These are phyloP conservation scores for Debaryomyces singareniensis DNA, from an alignment of 1,139 yeast genomes.

Conservation along the genomic window DNA sequence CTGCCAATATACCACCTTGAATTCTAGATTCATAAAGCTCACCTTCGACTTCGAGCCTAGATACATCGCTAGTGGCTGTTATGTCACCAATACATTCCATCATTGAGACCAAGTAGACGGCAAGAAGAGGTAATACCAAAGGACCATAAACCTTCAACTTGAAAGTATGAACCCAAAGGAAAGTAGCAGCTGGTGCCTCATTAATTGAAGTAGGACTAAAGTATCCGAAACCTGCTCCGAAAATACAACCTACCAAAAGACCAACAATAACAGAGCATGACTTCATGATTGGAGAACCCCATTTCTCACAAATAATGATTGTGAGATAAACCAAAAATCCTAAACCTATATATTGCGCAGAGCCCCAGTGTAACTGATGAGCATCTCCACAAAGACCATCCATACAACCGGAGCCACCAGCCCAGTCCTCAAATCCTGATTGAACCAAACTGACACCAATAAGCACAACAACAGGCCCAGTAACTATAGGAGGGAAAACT, in stretches of 20 bases:
- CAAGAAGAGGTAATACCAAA: conserved; percentile 72
- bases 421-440: conserved; percentile 77
- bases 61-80: conserved; percentile 88
- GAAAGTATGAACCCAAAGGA: conserved; percentile 84
- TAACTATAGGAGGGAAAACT: conserved; percentile 81
- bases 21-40: conserved; percentile 72
- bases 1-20: conserved; percentile 89
- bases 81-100: conserved; percentile 94
- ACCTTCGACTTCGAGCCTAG: conserved; percentile 79
- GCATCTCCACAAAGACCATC: conserved; percentile 25
- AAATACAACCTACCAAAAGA: conserved; percentile 78
- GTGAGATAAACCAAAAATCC: conserved; percentile 76
- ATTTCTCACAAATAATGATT: conserved; percentile 70
- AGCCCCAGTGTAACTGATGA: conserved; percentile 65
- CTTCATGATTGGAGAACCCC: conserved; percentile 91
- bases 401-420: conserved; percentile 78
- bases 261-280: conserved; percentile 89
- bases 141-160: conserved; percentile 73
- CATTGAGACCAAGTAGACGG: conserved; percentile 72
- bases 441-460: conserved; percentile 68
- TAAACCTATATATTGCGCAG: conserved; percentile 77
- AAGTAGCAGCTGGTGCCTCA: conserved; percentile 74
- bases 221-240: conserved; percentile 86
- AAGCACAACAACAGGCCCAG: conserved; percentile 84
- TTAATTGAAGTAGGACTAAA: conserved; percentile 50